Conservation (phyloP, 2,329 filamentous ascomycete genomes). For the Cladosporium sp. region DNA sequence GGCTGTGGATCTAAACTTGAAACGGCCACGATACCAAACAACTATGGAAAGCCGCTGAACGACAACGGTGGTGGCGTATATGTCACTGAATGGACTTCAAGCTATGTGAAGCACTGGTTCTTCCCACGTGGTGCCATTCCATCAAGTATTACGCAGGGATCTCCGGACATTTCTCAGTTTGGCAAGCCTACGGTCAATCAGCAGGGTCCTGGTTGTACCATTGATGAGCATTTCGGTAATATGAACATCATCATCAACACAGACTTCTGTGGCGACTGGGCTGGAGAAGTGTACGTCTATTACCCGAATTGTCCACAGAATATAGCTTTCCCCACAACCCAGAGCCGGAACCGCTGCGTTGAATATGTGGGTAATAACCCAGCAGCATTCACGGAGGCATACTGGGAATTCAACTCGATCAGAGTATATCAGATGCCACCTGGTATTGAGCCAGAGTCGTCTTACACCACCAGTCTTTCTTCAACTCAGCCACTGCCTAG, state of each 20-base stretch:
- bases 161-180: conserved; percentile 63
- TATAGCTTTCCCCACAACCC: conserved; percentile 19
- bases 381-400: conserved; percentile 36
- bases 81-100: conserved; percentile 38
- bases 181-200: conserved; percentile 65
- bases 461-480: conserved; percentile 31
- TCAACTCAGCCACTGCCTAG: conserved; percentile 24
- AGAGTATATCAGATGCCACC: conserved; percentile 41
- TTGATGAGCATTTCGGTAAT: conserved; percentile 40
- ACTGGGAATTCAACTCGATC: conserved; percentile 45
- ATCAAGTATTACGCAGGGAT: conserved; percentile 43
- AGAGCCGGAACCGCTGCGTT: conserved; percentile 27
- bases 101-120: conserved; percentile 39
- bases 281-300: conserved; percentile 35
- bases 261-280: conserved; percentile 43
- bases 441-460: conserved; percentile 24
- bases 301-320: conserved; percentile 33
- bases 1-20: conserved; percentile 34
- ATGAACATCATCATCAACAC: conserved; percentile 43
- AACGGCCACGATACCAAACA: conserved; percentile 30
- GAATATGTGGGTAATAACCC: conserved; percentile 38
- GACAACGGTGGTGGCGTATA: conserved; percentile 37
- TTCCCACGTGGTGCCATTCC: conserved; percentile 38
- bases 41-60: conserved; percentile 37
- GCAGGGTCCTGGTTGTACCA: conserved; percentile 42